Percentiles rank a stretch among this genome's conserved stretches.
phyloP scores from a whole-genome alignment of 1,284 basidiomycete species.

The Cystobasidium slooffiae region DNA sequence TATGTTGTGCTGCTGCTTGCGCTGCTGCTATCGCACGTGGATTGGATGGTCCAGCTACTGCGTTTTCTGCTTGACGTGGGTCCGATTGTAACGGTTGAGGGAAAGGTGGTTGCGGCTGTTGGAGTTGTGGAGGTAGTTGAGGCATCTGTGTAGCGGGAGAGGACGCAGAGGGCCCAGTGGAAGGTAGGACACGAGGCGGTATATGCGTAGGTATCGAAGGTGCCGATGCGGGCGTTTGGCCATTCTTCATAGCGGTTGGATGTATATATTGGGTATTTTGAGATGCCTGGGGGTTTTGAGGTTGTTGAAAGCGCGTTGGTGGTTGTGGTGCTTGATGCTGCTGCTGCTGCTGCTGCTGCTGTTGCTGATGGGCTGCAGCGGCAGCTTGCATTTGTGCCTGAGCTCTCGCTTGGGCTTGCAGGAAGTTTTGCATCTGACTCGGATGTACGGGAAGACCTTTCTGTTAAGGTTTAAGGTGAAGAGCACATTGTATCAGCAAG shows the following conservation, averaged over 20 bases:
- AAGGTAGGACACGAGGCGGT: neutral
- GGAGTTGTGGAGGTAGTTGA: neutral
- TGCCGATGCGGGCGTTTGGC: neutral
- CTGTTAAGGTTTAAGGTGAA: neutral
- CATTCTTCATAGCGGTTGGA: neutral
- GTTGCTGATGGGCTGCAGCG: slow-evolving; percentile 12
- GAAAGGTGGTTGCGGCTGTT: neutral
- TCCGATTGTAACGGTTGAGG: slow-evolving; percentile 13
- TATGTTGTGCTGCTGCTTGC: slow-evolving; percentile 27
- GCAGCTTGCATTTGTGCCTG: slow-evolving; percentile 40
- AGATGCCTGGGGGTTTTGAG: neutral
- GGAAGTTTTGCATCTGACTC: slow-evolving; percentile 29
- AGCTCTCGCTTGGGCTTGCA: slow-evolving; percentile 27
- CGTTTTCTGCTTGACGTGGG: neutral
- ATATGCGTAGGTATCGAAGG: neutral
- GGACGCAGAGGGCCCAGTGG: neutral
- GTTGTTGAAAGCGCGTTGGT: slow-evolving; percentile 1
- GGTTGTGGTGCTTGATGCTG: slow-evolving; percentile 9
- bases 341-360: slow-evolving; percentile 41
- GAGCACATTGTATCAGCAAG: neutral
- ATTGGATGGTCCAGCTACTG: slow-evolving; percentile 23
- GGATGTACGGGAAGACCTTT: slow-evolving; percentile 8
- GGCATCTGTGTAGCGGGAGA: slow-evolving; percentile 1
- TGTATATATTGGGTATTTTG: slow-evolving; percentile 5
- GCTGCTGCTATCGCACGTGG: neutral